Base-by-base conservation (phyloP, 768 basidiomycete genomes). In the Trametes villosa region DNA sequence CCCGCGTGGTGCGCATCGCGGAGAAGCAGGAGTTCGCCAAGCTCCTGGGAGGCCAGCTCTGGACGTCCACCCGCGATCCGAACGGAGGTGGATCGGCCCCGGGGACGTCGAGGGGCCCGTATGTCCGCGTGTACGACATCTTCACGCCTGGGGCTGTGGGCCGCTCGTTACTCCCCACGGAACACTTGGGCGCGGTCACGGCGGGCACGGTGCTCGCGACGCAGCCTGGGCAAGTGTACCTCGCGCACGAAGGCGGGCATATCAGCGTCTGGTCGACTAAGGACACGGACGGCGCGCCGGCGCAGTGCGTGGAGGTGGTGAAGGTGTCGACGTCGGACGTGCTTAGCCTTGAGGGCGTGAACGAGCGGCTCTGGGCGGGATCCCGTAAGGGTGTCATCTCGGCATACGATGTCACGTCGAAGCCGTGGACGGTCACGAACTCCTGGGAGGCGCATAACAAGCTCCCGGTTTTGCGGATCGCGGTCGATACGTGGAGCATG, bases 191-290 rank as follows among this genome's bases (percentile, higher is more conserved):
- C 0, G 82, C 91, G 1, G 90, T 98, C 20, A 92, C 91, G 0
- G 85, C 87, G 33, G 93, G 89, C 0, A 86, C 94, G 0, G 77
- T 92, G 31, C 72, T 98, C 8, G 88, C 91, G 0, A 83, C 86
- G 1, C 78, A 84, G 20, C 87, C 87, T 0, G 79, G 83, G 2
- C 73, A 78, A 29, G 89, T 92, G 38, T 97, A 88, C 67, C 77
- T 99, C 33, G 94, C 91, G 0, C 96, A 99, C 67, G 96, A 98
- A 72, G 94, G 91, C 41, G 96, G 96, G 0, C 87, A 82, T 68
- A 80, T 98, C 63, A 89, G 88, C 2, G 77, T 96, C n/a, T 99
- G 97, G 95, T 67, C 75, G 24, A 62, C 84, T 11, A 45, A 38
- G 3, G 77, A 78, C 2, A 79, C 81, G 0, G 76, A 74, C 2